phyloP scores from a whole-genome alignment of 768 basidiomycete species.

The Crassisporium funariophilum region DNA sequence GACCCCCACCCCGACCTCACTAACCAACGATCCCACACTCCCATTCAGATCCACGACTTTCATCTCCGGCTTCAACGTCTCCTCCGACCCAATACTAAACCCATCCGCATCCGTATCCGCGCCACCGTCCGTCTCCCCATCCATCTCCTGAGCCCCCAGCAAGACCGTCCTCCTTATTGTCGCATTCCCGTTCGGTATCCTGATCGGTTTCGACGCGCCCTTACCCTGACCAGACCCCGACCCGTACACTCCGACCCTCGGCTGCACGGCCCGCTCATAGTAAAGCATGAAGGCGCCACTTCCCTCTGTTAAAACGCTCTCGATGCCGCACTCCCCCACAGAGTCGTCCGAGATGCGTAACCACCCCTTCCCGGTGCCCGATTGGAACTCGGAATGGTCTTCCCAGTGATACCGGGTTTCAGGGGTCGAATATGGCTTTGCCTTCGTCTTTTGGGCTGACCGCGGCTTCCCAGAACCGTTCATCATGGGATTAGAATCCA shows the following conservation, averaged over 20 bases:
- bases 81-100: conserved; percentile 52
- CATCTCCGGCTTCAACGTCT: conserved; percentile 62
- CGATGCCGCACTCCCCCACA: conserved; percentile 75
- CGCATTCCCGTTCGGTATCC: background rate
- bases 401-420: conserved; percentile 61
- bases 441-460: background rate
- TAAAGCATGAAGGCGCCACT: conserved; percentile 90
- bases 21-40: conserved; percentile 49
- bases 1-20: conserved; percentile 44
- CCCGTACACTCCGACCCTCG: conserved; percentile 27
- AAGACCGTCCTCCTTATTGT: background rate
- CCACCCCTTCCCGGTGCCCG: conserved; percentile 71
- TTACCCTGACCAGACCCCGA: background rate
- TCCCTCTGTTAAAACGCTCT: conserved; percentile 73
- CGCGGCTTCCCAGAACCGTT: background rate
- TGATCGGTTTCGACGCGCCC: background rate
- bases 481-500: background rate
- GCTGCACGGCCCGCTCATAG: conserved; percentile 69
- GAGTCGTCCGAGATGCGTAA: conserved; percentile 85
- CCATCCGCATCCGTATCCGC: conserved; percentile 18
- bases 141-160: background rate
- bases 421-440: background rate
- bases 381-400: conserved; percentile 41
- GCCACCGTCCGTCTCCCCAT: conserved; percentile 14
- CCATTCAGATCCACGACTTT: conserved; percentile 46